A percentile compares a stretch with the other conserved stretches of the same genome.
Conservation (phyloP, 2,329 filamentous ascomycete species). For the Rachicladosporium sp. region DNA sequence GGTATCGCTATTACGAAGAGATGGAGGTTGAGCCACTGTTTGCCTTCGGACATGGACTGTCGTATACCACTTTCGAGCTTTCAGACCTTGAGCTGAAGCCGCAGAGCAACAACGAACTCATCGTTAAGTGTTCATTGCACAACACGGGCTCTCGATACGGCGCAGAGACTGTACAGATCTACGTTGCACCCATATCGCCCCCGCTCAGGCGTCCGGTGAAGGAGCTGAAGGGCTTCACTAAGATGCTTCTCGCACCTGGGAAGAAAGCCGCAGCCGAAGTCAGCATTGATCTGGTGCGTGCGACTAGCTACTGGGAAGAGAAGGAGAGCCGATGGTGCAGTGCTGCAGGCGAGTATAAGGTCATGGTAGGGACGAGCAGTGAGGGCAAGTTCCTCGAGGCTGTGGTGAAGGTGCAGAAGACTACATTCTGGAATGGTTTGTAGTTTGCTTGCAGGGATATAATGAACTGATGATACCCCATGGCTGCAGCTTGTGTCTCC, state of each 20-base stretch:
- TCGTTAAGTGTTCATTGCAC: constrained; percentile 37
- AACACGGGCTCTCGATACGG: constrained; percentile 48
- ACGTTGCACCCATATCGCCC: constrained; percentile 50
- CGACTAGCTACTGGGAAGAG: constrained; percentile 60
- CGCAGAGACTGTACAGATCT: constrained; percentile 55
- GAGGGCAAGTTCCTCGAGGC: constrained; percentile 4
- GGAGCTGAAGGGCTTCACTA: constrained; percentile 58
- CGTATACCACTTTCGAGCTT: constrained; percentile 4
- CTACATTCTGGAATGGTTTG: constrained; percentile 4
- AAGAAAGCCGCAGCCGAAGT: constrained; percentile 46
- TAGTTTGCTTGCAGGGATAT: not conserved
- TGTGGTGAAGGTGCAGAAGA: constrained; percentile 2
- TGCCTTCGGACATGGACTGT: constrained; percentile 4
- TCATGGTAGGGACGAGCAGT: constrained; percentile 37
- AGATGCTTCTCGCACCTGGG: constrained; percentile 46
- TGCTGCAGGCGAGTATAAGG: constrained; percentile 52
- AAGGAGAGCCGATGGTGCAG: constrained; percentile 51
- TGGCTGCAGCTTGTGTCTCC: no score
- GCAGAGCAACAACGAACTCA: constrained; percentile 18
- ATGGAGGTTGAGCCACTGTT: constrained; percentile 4
- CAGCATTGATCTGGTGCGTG: constrained; percentile 45
- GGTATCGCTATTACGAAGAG: constrained; percentile 6
- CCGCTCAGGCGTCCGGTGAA: constrained; percentile 55
- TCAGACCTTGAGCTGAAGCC: constrained; percentile 2
- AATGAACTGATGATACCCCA: no score